Conservation (phyloP, 2,329 filamentous ascomycete species). For the Helotiales sp. region DNA sequence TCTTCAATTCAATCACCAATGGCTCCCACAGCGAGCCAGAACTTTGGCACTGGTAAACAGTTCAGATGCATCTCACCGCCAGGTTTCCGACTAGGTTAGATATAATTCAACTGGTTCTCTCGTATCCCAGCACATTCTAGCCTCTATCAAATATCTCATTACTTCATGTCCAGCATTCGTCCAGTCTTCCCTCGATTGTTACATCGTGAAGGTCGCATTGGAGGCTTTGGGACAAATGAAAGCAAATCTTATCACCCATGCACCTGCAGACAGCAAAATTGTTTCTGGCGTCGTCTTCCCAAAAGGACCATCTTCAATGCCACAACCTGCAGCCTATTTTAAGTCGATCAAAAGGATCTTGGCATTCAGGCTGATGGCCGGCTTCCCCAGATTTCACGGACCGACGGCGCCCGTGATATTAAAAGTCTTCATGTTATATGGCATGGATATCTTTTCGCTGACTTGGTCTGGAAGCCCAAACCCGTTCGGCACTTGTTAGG, state of each 20-base stretch:
- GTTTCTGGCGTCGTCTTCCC: not conserved
- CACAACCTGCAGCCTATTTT: constrained; percentile 11
- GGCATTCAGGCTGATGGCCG: constrained; percentile 27
- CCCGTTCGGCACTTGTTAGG: not conserved
- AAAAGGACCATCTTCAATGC: not conserved
- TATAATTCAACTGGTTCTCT: too few relatives aligned
- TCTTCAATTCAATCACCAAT: too few relatives aligned
- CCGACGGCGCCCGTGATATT: not conserved
- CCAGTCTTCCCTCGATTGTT: too few relatives aligned
- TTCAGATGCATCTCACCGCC: too few relatives aligned
- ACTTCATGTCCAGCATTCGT: too few relatives aligned
- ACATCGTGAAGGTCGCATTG: not conserved
- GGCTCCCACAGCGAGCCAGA: too few relatives aligned
- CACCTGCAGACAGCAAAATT: not conserved
- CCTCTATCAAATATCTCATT: too few relatives aligned
- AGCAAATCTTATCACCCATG: not conserved
- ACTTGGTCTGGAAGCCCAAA: not conserved
- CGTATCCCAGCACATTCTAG: too few relatives aligned
- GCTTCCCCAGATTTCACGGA: constrained; percentile 17
- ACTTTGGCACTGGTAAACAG: too few relatives aligned
- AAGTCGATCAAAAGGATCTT: constrained; percentile 11
- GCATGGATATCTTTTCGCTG: not conserved
- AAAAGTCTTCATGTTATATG: not conserved
- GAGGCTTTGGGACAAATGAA: not conserved
- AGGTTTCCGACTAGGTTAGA: too few relatives aligned